These are phyloP conservation scores for Exophiala dermatitidis DNA, from an alignment of 2,329 filamentous ascomycete species.

Conservation along the genomic window DNA sequence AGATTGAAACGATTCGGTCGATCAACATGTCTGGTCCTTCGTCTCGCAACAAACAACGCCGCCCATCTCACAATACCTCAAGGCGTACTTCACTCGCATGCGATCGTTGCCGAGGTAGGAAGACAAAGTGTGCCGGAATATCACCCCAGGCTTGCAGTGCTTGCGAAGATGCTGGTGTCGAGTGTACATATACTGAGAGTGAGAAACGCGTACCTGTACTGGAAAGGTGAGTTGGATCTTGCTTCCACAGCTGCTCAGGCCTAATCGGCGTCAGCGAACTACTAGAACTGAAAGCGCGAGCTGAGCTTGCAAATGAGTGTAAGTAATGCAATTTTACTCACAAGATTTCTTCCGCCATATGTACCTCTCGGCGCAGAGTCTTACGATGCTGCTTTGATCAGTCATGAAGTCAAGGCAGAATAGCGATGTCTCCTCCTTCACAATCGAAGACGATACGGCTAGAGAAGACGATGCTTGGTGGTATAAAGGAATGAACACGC, in stretches of 20 bases:
- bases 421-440: slow-evolving; percentile 15
- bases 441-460: slow-evolving; percentile 24
- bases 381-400: slow-evolving; percentile 1
- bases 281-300: slow-evolving; percentile 33
- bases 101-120: slow-evolving; percentile 34
- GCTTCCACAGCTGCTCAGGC: not conserved
- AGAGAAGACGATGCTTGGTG: slow-evolving; percentile 36
- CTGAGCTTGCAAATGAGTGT: slow-evolving; percentile 24
- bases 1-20: slow-evolving; percentile 7
- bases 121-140: slow-evolving; percentile 33
- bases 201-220: slow-evolving; percentile 34
- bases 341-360: not conserved
- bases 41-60: slow-evolving; percentile 1
- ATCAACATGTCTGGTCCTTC: not conserved
- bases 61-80: slow-evolving; percentile 13
- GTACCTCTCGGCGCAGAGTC: not conserved
- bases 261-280: slow-evolving; percentile 27
- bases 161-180: slow-evolving; percentile 31
- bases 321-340: not conserved
- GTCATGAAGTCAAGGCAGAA: slow-evolving; percentile 7
- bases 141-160: slow-evolving; percentile 33
- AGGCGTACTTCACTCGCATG: slow-evolving; percentile 25
- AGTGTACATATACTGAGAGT: slow-evolving; percentile 34
- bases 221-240: slow-evolving; percentile 29
- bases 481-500: slow-evolving; percentile 34